A percentile compares a stretch with the other conserved stretches of the same genome.
phyloP scores from a whole-genome alignment of 73 alveolate species.

The Paramecium tetraurelia region DNA sequence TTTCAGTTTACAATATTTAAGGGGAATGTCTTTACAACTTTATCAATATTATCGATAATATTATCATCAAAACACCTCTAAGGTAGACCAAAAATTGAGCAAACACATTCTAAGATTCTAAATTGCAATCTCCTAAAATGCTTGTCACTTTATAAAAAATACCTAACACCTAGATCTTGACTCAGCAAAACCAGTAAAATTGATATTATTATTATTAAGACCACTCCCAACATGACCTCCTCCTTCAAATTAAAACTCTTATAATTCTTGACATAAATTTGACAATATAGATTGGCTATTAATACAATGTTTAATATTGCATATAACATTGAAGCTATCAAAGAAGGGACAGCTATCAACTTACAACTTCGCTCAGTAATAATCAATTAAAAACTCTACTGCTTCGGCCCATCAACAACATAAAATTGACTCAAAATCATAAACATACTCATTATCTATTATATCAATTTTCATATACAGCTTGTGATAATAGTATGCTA shows the following conservation, averaged over 20 bases:
- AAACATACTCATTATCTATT: neutral
- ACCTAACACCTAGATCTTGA: neutral
- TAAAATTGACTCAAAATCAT: neutral
- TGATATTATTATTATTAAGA: neutral
- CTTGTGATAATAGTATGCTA: neutral
- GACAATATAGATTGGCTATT: neutral
- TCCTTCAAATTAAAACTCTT: neutral
- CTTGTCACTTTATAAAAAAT: neutral
- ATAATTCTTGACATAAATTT: neutral
- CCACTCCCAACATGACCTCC: neutral
- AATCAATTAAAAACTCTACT: neutral
- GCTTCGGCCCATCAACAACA: neutral
- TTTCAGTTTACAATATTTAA: neutral
- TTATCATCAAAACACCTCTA: neutral
- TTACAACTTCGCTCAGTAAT: neutral
- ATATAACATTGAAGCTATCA: neutral
- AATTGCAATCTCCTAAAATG: neutral
- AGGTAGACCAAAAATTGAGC: neutral
- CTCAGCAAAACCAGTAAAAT: neutral
- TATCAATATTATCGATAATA: neutral
- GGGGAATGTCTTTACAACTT: neutral
- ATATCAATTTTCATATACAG: neutral
- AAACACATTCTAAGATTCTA: neutral
- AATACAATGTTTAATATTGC: neutral
- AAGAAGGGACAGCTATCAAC: neutral